These are phyloP conservation scores for Pyrenochaeta sp. DNA, from an alignment of 2,329 filamentous ascomycete species.

Conservation along the genomic window DNA sequence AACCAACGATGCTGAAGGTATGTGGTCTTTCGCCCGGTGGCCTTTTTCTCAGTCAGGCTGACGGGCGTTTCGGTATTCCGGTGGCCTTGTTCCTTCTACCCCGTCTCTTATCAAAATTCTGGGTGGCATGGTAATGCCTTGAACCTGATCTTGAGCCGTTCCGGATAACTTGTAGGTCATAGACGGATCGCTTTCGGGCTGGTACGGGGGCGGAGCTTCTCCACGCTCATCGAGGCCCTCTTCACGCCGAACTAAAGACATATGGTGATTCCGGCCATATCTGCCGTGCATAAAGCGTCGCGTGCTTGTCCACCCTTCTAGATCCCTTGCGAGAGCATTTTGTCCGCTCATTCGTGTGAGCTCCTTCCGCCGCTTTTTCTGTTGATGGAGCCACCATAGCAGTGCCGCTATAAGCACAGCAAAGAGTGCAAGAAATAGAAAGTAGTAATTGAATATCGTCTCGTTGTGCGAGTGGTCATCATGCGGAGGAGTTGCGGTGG, in stretches of 20 bases:
- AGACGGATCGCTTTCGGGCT: constrained; percentile 39
- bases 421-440: constrained; percentile 65
- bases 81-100: constrained; percentile 43
- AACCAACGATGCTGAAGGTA: background rate
- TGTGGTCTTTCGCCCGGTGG: too few species aligned
- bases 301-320: constrained; percentile 45
- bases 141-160: constrained; percentile 2
- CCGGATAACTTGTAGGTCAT: constrained; percentile 15
- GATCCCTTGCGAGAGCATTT: constrained; percentile 46
- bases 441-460: constrained; percentile 58
- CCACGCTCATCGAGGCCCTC: constrained; percentile 72
- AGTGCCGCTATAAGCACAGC: constrained; percentile 54
- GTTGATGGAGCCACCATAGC: constrained; percentile 56
- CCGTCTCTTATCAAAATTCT: constrained; percentile 49
- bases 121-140: constrained; percentile 45
- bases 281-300: constrained; percentile 41
- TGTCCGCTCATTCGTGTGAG: constrained; percentile 37
- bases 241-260: constrained; percentile 39
- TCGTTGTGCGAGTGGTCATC: constrained; percentile 12
- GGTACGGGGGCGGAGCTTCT: constrained; percentile 72
- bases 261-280: constrained; percentile 27
- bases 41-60: background rate
- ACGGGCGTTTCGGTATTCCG: constrained; percentile 45
- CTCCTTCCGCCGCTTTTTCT: constrained; percentile 48
- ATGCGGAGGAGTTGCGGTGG: constrained; percentile 7